Base-by-base conservation (phyloP, 2,329 filamentous ascomycete genomes). In the Thyridium curvatum region DNA sequence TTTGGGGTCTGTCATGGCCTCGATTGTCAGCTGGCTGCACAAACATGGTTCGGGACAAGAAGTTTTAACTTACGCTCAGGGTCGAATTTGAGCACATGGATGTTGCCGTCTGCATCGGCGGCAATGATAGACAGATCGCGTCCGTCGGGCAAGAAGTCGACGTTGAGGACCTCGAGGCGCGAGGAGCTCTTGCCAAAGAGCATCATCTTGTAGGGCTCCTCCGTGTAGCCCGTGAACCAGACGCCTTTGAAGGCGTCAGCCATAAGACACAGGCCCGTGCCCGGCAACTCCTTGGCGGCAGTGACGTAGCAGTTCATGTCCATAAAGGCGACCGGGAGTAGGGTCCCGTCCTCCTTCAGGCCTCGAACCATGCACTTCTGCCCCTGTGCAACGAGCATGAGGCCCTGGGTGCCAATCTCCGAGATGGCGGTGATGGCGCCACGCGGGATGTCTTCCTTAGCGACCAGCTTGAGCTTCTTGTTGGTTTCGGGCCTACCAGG, bases 331-430 rank as follows among this genome's bases (percentile, higher is more conserved):
- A 98, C 91, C 0, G 93, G 93, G 1, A 97, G 71, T 38, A 97
- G 74, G 2, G 86, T 89, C 1, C 90, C 88, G 56, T 98, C 93
- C 60, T 98, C 93, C 59, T 96, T 96, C 3, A 98, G 72, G 31
- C 93, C 93, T 42, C 93, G 77, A 2, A 98, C 89, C 85, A 98
- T 94, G 59, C 89, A 91, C 62, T 98, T 98, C 54, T 96, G 90
- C 1, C 93, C 93, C 56, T 98, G 93, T 0, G 90, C 89, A 31
- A 86, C 86, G 45, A 93, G 82, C 72, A 94, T 80, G 49, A 91
- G 88, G 2, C 86, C 93, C 61, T 93, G 89, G 0, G 82, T 88
- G 32, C 86, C 91, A 39, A 94, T 83, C 46, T 86, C 83, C 1
- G 84, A 88, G 10, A 98, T 62, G 0, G 87, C 85, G 12, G 91